These are phyloP conservation scores for Penicillium olsonii DNA, from an alignment of 2,329 filamentous ascomycete genomes.

Conservation along the genomic window DNA sequence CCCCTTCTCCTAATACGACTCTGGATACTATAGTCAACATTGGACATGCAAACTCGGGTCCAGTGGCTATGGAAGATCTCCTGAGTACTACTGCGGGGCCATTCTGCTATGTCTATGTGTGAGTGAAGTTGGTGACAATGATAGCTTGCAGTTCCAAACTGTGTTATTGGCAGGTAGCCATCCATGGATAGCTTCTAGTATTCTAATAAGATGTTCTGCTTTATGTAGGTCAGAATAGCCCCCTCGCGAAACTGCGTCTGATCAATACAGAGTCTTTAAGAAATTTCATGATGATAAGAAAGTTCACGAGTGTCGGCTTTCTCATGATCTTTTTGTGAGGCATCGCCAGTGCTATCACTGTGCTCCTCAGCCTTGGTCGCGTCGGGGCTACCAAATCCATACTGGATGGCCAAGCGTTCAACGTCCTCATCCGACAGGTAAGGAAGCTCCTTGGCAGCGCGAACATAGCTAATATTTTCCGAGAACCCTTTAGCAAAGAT, in stretches of 20 bases:
- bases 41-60: conserved; percentile 35
- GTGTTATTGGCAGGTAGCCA: neutral
- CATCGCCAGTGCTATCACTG: neutral
- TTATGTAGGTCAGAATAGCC: neutral
- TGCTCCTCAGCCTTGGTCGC: neutral
- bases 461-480: conserved; percentile 19
- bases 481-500: conserved; percentile 49
- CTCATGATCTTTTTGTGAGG: neutral
- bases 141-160: neutral
- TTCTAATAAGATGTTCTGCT: neutral
- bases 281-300: neutral
- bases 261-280: neutral
- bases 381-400: conserved; percentile 8
- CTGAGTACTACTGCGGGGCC: conserved; percentile 46
- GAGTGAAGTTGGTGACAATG: neutral
- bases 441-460: conserved; percentile 25
- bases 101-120: conserved; percentile 50
- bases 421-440: conserved; percentile 19
- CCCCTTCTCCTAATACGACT: conserved; percentile 47
- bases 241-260: neutral
- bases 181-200: neutral
- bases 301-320: neutral
- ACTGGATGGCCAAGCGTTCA: conserved; percentile 18
- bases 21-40: conserved; percentile 46
- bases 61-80: conserved; percentile 39